Evolutionary conservation across 2,329 filamentous ascomycete genomes (phyloP).

Genomic region (Teratosphaeria pseudoeucalypti): DNA sequence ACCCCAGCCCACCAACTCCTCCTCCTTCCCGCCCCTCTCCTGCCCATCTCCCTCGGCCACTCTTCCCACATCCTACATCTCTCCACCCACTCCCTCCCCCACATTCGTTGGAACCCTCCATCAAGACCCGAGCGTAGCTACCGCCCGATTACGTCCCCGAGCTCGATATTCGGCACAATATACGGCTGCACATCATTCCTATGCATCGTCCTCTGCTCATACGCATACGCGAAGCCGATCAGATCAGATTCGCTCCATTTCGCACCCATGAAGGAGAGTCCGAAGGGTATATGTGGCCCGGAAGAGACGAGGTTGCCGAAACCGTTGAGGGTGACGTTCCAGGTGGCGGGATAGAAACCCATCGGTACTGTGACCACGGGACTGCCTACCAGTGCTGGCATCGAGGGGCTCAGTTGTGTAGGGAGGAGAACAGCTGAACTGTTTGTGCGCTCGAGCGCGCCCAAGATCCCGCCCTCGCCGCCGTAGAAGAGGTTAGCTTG

Average conservation of each 20-base stretch:
- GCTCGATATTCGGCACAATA: constrained; percentile 38
- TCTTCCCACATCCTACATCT: constrained; percentile 5
- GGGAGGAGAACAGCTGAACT: constrained; percentile 55
- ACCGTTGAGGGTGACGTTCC: constrained; percentile 34
- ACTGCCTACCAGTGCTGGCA: constrained; percentile 47
- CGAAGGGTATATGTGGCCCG: constrained; percentile 50
- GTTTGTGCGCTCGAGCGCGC: constrained; percentile 45
- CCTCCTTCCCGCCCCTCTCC: constrained; percentile 3
- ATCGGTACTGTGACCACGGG: constrained; percentile 56
- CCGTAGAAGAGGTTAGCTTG: constrained; percentile 44
- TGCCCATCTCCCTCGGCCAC: constrained; percentile 4
- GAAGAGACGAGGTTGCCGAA: constrained; percentile 43
- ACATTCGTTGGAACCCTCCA: not conserved
- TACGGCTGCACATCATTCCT: constrained; percentile 40
- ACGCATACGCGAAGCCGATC: constrained; percentile 57
- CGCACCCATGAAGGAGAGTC: constrained; percentile 51
- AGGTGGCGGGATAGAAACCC: constrained; percentile 43
- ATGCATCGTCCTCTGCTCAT: constrained; percentile 50
- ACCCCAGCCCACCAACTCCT: constrained; percentile 5
- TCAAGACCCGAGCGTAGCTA: constrained; percentile 4
- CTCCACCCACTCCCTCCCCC: constrained; percentile 7
- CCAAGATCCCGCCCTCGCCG: constrained; percentile 50
- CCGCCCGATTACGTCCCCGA: constrained; percentile 31
- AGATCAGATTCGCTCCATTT: constrained; percentile 52
- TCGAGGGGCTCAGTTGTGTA: constrained; percentile 36